These are phyloP conservation scores for Oryza glaberrima DNA, from an alignment of 176 grass and related monocot species.

Conservation along the genomic window DNA sequence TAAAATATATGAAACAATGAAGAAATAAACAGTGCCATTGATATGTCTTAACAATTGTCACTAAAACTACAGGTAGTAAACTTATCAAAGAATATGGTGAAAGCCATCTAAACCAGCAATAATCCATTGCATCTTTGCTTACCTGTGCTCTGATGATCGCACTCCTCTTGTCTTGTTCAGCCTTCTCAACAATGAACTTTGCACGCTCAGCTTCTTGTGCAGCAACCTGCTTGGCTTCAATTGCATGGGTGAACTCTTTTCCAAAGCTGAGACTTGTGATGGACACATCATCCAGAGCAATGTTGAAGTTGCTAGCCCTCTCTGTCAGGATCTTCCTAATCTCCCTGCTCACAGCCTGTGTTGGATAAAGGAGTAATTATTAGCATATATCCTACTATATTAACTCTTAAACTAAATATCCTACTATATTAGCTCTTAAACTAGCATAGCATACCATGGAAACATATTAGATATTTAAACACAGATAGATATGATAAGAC, in stretches of 20 bases:
- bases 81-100: neutral
- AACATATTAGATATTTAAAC: slow-evolving; percentile 10
- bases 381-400: slow-evolving; percentile 13
- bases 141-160: slow-evolving; percentile 85
- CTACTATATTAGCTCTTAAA: slow-evolving; percentile 7
- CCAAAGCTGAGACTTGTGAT: slow-evolving; percentile 91
- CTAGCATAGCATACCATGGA: slow-evolving; percentile 7
- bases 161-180: slow-evolving; percentile 85
- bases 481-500: slow-evolving; percentile 16
- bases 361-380: slow-evolving; percentile 22
- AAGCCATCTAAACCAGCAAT: neutral
- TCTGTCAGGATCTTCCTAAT: slow-evolving; percentile 97
- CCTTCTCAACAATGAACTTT: slow-evolving; percentile 89
- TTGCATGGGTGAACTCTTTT: slow-evolving; percentile 92
- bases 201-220: slow-evolving; percentile 89
- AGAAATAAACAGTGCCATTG: neutral
- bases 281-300: slow-evolving; percentile 93
- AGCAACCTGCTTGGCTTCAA: slow-evolving; percentile 97
- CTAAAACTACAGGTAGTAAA: slow-evolving; percentile 2
- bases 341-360: slow-evolving; percentile 93
- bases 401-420: neutral
- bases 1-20: slow-evolving; percentile 42
- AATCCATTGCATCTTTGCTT: neutral
- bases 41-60: neutral
- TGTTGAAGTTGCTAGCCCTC: slow-evolving; percentile 89